These are phyloP conservation scores for Metschnikowia lochheadii DNA, from an alignment of 805 yeast genomes.

Conservation along the genomic window DNA sequence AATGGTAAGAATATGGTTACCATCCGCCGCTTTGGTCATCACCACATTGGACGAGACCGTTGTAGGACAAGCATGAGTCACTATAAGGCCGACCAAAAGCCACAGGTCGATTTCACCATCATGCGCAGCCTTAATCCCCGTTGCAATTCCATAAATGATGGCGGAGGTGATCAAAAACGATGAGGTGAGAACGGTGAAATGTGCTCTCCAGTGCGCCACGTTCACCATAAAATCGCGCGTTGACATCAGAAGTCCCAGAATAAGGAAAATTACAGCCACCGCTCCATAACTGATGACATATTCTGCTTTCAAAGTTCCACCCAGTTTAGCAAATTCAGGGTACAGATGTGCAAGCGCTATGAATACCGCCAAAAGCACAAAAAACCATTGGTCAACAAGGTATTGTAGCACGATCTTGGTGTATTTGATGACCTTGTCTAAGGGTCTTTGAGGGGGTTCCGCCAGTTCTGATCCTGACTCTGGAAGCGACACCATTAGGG, in stretches of 20 bases:
- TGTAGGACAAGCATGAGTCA: constrained; percentile 86
- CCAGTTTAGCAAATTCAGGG: constrained; percentile 80
- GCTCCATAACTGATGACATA: constrained; percentile 82
- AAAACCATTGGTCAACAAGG: constrained; percentile 64
- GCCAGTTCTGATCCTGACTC: not conserved
- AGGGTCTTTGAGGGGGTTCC: not conserved
- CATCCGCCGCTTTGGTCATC: constrained; percentile 84
- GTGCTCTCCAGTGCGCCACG: constrained; percentile 78
- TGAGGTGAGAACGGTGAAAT: constrained; percentile 58
- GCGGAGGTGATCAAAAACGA: constrained; percentile 71
- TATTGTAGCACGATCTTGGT: constrained; percentile 21
- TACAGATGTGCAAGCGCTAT: constrained; percentile 72
- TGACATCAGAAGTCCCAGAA: constrained; percentile 76
- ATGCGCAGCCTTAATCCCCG: constrained; percentile 57
- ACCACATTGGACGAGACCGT: constrained; percentile 90
- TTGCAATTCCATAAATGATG: constrained; percentile 67
- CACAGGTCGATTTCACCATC: constrained; percentile 63
- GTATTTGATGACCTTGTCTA: not conserved
- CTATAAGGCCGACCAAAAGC: constrained; percentile 76
- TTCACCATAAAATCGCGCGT: constrained; percentile 59
- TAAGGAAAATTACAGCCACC: constrained; percentile 78
- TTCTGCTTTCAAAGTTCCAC: constrained; percentile 70
- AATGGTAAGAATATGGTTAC: constrained; percentile 71
- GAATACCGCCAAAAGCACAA: constrained; percentile 64
- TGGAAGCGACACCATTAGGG: not conserved